These are phyloP conservation scores for Alternaria triticimaculans DNA, from an alignment of 2,329 filamentous ascomycete species.

Conservation along the genomic window DNA sequence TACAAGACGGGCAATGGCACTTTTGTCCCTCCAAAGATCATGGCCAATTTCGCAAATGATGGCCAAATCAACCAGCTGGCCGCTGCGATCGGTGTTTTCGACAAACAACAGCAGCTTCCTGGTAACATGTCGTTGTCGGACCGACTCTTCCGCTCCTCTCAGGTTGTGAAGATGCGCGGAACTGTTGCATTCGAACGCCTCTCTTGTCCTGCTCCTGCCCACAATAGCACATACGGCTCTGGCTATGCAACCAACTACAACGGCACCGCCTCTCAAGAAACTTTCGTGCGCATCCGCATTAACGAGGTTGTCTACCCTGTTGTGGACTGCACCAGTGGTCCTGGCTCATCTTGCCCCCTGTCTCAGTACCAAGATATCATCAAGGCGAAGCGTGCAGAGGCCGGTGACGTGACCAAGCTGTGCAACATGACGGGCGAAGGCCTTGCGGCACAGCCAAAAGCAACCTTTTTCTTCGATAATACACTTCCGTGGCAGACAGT, in stretches of 20 bases:
- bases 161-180: constrained; percentile 68
- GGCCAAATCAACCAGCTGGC: constrained; percentile 69
- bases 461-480: constrained; percentile 38
- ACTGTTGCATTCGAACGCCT: constrained; percentile 70
- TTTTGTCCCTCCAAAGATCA: constrained; percentile 62
- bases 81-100: constrained; percentile 67
- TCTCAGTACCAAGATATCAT: constrained; percentile 49
- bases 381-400: constrained; percentile 51
- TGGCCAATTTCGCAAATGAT: constrained; percentile 70
- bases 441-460: constrained; percentile 20
- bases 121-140: constrained; percentile 55
- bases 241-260: constrained; percentile 2
- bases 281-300: constrained; percentile 64
- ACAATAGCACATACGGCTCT: constrained; percentile 5
- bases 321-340: constrained; percentile 61
- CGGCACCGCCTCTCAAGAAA: constrained; percentile 26
- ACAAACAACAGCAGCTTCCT: constrained; percentile 60
- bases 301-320: constrained; percentile 68
- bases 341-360: constrained; percentile 51
- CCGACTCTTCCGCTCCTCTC: constrained; percentile 62
- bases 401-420: constrained; percentile 59
- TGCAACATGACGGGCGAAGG: constrained; percentile 45
- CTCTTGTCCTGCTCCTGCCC: constrained; percentile 52
- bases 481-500: constrained; percentile 29
- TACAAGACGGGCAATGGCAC: constrained; percentile 57